Evolutionary conservation across 2,329 filamentous ascomycete species (phyloP), one percentile per base, ranked within the genome.

Genomic region (Diaporthe sp.): DNA sequence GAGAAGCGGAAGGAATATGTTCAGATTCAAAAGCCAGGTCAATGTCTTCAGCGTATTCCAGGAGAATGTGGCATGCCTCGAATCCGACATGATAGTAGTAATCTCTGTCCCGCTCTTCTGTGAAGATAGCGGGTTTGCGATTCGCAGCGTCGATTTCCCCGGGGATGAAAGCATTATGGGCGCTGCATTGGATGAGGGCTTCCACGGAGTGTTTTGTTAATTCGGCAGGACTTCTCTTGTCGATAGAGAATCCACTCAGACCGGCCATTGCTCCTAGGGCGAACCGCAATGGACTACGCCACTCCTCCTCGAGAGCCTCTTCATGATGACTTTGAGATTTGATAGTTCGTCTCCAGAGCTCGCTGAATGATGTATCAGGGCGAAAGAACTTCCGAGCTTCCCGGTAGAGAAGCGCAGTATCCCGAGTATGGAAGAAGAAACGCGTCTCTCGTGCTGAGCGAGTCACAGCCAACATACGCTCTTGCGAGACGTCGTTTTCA

Each of bases 361-460:
- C 67, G 47, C 6, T 50, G 35, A 19, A 64, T 77, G 1, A 55
- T 61, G 13, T 30, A 19, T 15, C 72, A 38, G 3, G 67, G 15
- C 19, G 33, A 64, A 60, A 33, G 64, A 75, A 8, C 10, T 13
- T 47, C 45, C 58, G 10, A 70, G 52, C 3, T 13, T 73, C 25
- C 17, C 17, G 45, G 15, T 77, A 76, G n/a, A 78, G 76, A 1
- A 78, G 55, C 2, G 55, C 72, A 10, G 77, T 77, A 45, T 78
- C 77, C 6, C 75, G 72, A 33, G 77, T 61, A 25, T 78, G 77
- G 7, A 78, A 72, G 7, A 77, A 66, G n/a, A 78, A 77, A 1
- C 77, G 19, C 2, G 76, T 72, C 10, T 77, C 75, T 25, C 75
- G 55, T 8, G 68, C 50, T 0, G 77, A 78, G 2, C 77, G 72